Evolutionary conservation across 192 early-diverging fungal species (phyloP).

Genomic region (Podila epicladia): DNA sequence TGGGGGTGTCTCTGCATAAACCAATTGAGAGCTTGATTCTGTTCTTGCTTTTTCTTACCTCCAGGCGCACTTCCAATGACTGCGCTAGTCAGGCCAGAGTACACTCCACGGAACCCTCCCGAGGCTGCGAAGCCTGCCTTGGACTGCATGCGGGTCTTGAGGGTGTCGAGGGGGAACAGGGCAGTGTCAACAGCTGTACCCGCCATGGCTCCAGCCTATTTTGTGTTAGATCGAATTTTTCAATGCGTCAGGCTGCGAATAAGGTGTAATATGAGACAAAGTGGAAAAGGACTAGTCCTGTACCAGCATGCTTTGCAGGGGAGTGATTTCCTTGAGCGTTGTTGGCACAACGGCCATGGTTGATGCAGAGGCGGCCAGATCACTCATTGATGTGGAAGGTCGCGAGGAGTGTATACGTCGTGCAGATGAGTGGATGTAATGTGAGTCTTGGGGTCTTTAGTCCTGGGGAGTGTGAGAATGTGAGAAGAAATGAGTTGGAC

Average conservation of each 20-base stretch:
- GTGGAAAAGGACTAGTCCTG: no score
- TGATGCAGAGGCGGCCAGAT: slow-evolving; percentile 26
- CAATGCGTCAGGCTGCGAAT: neutral
- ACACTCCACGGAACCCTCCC: slow-evolving; percentile 92
- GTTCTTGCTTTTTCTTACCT: slow-evolving; percentile 56
- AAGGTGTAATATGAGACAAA: neutral
- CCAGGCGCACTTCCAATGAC: slow-evolving; percentile 94
- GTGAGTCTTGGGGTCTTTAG: neutral
- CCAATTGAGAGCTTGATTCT: neutral
- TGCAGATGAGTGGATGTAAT: neutral
- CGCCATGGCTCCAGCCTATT: slow-evolving; percentile 84
- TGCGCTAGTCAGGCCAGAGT: slow-evolving; percentile 89
- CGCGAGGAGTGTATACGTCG: neutral
- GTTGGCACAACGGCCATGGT: slow-evolving; percentile 24
- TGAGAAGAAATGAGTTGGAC: neutral
- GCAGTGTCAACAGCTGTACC: slow-evolving; percentile 94
- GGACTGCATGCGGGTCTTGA: slow-evolving; percentile 96
- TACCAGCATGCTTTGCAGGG: slow-evolving; percentile 48
- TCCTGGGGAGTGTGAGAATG: neutral
- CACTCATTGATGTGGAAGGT: slow-evolving; percentile 20
- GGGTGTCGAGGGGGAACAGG: slow-evolving; percentile 95
- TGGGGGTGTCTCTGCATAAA: neutral
- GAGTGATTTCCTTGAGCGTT: slow-evolving; percentile 21
- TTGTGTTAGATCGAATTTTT: neutral
- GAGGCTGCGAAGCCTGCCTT: slow-evolving; percentile 82